Base-by-base conservation (phyloP, 2,329 filamentous ascomycete species). In the Colletotrichum gloeosporioides region DNA sequence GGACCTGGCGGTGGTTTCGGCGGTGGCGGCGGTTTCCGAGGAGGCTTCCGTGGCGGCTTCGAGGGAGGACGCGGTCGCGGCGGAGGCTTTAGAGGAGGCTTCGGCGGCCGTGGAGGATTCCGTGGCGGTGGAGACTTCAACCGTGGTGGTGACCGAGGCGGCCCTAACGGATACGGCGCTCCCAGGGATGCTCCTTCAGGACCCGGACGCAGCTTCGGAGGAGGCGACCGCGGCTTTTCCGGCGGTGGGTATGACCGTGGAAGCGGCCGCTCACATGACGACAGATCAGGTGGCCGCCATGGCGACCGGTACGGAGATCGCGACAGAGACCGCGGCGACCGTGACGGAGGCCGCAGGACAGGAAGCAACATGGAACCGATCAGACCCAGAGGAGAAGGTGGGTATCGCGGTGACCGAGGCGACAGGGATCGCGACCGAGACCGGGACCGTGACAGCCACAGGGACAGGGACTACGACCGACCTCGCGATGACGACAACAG, bases 281-380 rank as follows among this genome's bases (percentile, higher is more conserved):
- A 92, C 85, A 91, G 90, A 84, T 83, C 83, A 77, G 86, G 87
- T 79, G 85, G 91, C 80, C 86, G 86, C 77, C 83, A 80, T 73
- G 78, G 81, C 22, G 82, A 81, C 29, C 74, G 75, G 49, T 82
- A 83, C 73, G 82, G 82, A 9, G 70, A 44, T 71, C 83, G 84
- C 39, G 78, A 79, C 63, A 75, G 79, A 10, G 78, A 74, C 69
- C 67, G 81, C 9, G 84, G 82, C 62, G 82, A 83, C 32, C 73
- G 73, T 25, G 74, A 76, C 27, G 79, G 78, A 15, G 81, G 81
- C 76, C 89, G 90, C 74, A 86, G 88, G 59, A 93, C 92, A 73
- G 95, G 95, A 79, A 95, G 95, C 87, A 97, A 98, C 86, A 94
- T 94, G 85, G 95, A 98, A 84, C 95, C 95, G 77, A 92, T 97